Evolutionary conservation across 108 stramenopile species (phyloP), one percentile per base, ranked within the genome.

Genomic region (Cyclotella kingstonii): DNA sequence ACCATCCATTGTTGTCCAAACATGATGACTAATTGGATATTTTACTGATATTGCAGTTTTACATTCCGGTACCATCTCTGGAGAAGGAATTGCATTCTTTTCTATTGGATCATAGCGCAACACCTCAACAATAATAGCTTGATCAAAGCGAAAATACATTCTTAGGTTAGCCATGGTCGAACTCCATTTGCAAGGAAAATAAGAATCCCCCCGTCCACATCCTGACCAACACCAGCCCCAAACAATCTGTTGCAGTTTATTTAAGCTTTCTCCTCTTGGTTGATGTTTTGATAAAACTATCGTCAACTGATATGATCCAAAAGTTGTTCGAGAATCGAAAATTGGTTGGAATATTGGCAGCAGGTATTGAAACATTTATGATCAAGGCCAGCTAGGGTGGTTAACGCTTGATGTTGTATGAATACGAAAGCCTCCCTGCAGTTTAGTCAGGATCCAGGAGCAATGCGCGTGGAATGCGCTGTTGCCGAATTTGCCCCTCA

Each of bases 1-100:
- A 39, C 55, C 38, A 56, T 56, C 55, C 34, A 36, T 39, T 22
- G 55, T 21, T 56, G 38, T 38, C 55, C 55, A 56, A 17, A 36
- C 15, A 35, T 36, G 1, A 1, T n/a, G 18, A 7, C 33, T 2
- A 18, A 54, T n/a, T 0, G 54, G 54, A 39, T 56, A 56, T 23
- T n/a, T n/a, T 21, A 36, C 34, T 3, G 1, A n/a, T n/a, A n/a
- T n/a, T n/a, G n/a, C n/a, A n/a, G n/a, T 18, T 23, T 56, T 56
- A 19, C 23, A 56, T 19, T 36, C 38, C 35, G 14, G 9, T 39
- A 56, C 23, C 9, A 4, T 36, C 36, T 56, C 55, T 1, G 38
- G 18, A 21, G 55, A 56, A 11, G 55, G 55, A 25, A 56, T 36
- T 12, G 5, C 0, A 17, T 39, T 19, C 18, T n/a, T 54, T 12